Conservation (phyloP, 2,329 filamentous ascomycete species). For the Cryoendolithus antarcticus region DNA sequence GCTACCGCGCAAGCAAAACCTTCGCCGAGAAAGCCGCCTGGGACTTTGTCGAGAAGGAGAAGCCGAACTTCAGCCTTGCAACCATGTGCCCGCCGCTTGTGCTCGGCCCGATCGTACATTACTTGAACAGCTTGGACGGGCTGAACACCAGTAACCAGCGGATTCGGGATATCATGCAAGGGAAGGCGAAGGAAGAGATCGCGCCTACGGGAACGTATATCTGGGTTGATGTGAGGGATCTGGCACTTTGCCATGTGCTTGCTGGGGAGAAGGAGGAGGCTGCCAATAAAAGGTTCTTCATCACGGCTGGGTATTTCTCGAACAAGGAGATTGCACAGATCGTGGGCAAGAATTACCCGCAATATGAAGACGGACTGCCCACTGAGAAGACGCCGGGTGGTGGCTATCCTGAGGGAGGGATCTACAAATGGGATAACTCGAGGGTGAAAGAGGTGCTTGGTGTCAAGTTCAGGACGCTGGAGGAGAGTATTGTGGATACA, state of each 20-base stretch:
- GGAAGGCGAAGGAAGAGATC: conserved; percentile 46
- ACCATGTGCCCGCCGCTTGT: conserved; percentile 41
- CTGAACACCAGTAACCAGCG: conserved; percentile 65
- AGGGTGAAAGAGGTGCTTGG: conserved; percentile 45
- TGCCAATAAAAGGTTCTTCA: conserved; percentile 52
- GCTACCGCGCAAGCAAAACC: conserved; percentile 45
- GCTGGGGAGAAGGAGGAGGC: conserved; percentile 43
- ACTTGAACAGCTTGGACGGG: conserved; percentile 47
- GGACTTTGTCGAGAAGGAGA: conserved; percentile 40
- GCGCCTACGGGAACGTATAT: conserved; percentile 42
- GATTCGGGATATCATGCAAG: conserved; percentile 50
- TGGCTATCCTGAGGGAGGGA: conserved; percentile 34
- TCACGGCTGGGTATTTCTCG: conserved; percentile 48
- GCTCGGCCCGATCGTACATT: conserved; percentile 42
- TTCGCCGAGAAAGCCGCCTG: conserved; percentile 47
- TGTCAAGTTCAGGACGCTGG: conserved; percentile 45
- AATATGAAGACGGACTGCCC: conserved; percentile 39
- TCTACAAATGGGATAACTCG: conserved; percentile 46
- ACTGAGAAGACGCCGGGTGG: conserved; percentile 28
- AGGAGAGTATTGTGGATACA: conserved; percentile 49
- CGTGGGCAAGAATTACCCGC: conserved; percentile 43
- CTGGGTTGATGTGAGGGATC: conserved; percentile 40
- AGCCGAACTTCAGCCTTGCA: conserved; percentile 37
- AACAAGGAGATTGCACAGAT: conserved; percentile 48
- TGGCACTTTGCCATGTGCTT: conserved; percentile 51